Evolutionary conservation across 208 protist genomes (phyloP).

Genomic region (Leishmania amazonensis): DNA sequence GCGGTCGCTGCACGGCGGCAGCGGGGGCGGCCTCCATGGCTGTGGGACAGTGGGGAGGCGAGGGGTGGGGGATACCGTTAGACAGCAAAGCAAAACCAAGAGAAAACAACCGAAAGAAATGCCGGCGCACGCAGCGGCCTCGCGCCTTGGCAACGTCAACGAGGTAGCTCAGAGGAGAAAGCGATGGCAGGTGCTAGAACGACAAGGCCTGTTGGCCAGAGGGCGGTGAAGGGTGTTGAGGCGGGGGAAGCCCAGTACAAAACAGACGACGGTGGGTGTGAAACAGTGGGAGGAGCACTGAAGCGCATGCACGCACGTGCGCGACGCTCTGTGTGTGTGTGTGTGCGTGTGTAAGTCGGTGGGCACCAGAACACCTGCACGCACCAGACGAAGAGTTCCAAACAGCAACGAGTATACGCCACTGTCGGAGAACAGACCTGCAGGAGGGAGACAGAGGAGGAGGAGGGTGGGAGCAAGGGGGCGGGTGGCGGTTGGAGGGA

Average conservation of each 20-base stretch:
- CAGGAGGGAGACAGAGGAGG: neutral
- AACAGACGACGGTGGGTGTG: neutral
- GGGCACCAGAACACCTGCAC: neutral
- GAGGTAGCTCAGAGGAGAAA: slow-evolving; percentile 13
- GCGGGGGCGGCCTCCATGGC: slow-evolving; percentile 9
- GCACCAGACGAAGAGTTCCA: neutral
- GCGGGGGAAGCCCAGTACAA: too few species aligned
- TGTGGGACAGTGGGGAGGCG: neutral
- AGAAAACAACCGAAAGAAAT: neutral
- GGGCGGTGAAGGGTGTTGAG: neutral
- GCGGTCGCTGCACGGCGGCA: slow-evolving; percentile 6
- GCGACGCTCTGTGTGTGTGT: too few species aligned
- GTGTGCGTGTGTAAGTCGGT: neutral
- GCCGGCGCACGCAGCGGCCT: neutral
- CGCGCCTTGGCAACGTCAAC: neutral
- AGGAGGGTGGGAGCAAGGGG: neutral
- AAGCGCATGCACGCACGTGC: neutral
- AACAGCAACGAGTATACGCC: slow-evolving; percentile 1
- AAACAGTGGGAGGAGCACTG: neutral
- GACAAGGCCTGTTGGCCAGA: neutral
- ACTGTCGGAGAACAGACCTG: neutral
- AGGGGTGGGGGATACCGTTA: too few species aligned
- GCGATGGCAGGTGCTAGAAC: neutral
- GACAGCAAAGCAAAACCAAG: neutral
- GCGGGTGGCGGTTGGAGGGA: neutral